Conservation (phyloP, 805 yeast species). For the Torulaspora microellipsoides region DNA sequence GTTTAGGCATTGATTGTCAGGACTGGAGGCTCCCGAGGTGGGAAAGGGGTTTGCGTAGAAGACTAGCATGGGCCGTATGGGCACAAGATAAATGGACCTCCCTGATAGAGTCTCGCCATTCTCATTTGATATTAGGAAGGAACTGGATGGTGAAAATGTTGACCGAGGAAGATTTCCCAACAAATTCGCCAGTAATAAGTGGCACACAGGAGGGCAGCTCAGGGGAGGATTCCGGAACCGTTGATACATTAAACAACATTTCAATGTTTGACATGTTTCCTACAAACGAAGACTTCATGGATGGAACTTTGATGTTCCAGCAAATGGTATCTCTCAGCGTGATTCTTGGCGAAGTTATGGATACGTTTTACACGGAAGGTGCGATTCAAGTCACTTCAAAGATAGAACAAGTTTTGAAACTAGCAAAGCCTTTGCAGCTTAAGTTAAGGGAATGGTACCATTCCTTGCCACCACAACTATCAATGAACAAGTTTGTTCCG, state of each 20-base stretch:
- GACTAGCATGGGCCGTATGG: slow-evolving; percentile 95
- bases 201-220: slow-evolving; percentile 5
- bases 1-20: slow-evolving; percentile 85
- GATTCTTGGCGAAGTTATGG: slow-evolving; percentile 67
- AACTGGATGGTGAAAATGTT: slow-evolving; percentile 79
- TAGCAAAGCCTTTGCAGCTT: slow-evolving; percentile 79
- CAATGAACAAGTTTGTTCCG: slow-evolving; percentile 56
- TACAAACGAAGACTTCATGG: slow-evolving; percentile 53
- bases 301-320: slow-evolving; percentile 65
- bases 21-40: slow-evolving; percentile 91
- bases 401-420: slow-evolving; percentile 62
- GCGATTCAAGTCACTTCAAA: slow-evolving; percentile 54
- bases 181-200: slow-evolving; percentile 42
- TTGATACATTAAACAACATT: slow-evolving; percentile 15
- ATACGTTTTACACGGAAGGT: slow-evolving; percentile 64
- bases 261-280: slow-evolving; percentile 29
- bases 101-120: slow-evolving; percentile 75
- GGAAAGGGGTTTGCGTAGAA: slow-evolving; percentile 84
- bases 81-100: slow-evolving; percentile 90
- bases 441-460: slow-evolving; percentile 73
- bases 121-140: slow-evolving; percentile 63
- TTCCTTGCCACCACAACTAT: slow-evolving; percentile 58
- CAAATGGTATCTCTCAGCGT: slow-evolving; percentile 61
- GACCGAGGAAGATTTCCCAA: slow-evolving; percentile 72
- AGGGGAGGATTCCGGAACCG: not conserved